Evolutionary conservation across 2,329 filamentous ascomycete species (phyloP), one percentile per base, ranked within the genome.

Genomic region (Coccinonectria pachysandricola): DNA sequence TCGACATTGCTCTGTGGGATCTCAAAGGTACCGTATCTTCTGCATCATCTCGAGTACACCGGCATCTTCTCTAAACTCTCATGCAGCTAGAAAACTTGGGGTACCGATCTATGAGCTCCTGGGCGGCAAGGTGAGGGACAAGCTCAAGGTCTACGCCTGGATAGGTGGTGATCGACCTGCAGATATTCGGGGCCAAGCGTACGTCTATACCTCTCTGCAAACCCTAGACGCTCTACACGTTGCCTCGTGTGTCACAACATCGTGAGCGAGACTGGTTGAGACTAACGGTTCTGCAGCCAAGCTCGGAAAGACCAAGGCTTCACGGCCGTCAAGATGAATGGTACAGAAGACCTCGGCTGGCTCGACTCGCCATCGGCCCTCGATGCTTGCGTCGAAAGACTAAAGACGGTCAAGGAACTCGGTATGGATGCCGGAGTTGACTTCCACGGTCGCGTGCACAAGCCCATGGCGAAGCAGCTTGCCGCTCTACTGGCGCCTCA

Each of bases 1-100:
- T 87, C 26, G 81, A 87, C 45, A 87, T 87, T 49, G 80, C 80
- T 0, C 57, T 86, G 1, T 87, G 80, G 80, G 80, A 86, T 53
- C 58, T 86, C 12, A 85, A 86, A 59, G 61, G 61, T 57, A 30
- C n/a, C n/a, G n/a, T n/a, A n/a, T n/a, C n/a, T n/a, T n/a, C n/a
- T n/a, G n/a, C n/a, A n/a, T n/a, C n/a, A n/a, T n/a, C n/a, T n/a
- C n/a, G n/a, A n/a, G n/a, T n/a, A n/a, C n/a, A n/a, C n/a, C n/a
- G n/a, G n/a, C n/a, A n/a, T n/a, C n/a, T n/a, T n/a, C n/a, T n/a
- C n/a, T n/a, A n/a, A n/a, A n/a, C n/a, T n/a, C n/a, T n/a, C n/a
- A n/a, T n/a, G n/a, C n/a, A 56, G 68, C 64, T 30, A 54, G 52
- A 19, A 61, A 57, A 25, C 42, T 65, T 9, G 66, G 68, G 6